Evolutionary conservation across 352 stramenopile genomes (phyloP).

Genomic region (Phytopythium oedochilum): DNA sequence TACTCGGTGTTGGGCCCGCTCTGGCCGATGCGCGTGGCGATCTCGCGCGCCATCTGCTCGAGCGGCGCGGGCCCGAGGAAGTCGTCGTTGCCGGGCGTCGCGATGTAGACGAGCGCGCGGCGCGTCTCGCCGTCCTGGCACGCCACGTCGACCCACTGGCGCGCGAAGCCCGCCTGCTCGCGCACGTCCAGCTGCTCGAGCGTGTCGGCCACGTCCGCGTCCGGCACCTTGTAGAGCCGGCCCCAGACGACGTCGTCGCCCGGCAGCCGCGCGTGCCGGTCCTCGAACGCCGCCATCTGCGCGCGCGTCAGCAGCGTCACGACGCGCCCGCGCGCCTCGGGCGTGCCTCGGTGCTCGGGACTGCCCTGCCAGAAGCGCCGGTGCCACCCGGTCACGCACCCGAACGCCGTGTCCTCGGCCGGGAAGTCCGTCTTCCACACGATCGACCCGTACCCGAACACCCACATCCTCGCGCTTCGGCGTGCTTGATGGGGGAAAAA

Average conservation of each 20-base stretch:
- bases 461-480: too few relatives aligned
- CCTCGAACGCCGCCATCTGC: constrained; percentile 35
- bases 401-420: constrained; percentile 30
- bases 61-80: constrained; percentile 53
- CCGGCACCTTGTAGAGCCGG: constrained; percentile 57
- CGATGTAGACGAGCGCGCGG: constrained; percentile 57
- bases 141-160: constrained; percentile 41
- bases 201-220: constrained; percentile 45
- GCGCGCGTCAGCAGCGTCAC: constrained; percentile 57
- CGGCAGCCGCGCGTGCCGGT: constrained; percentile 34
- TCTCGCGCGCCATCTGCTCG: constrained; percentile 50
- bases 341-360: constrained; percentile 58
- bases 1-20: constrained; percentile 64
- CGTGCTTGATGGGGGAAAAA: too few relatives aligned
- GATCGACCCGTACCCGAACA: constrained; percentile 50
- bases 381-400: constrained; percentile 58
- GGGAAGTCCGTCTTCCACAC: constrained; percentile 45
- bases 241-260: constrained; percentile 49
- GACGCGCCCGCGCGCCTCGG: constrained; percentile 44
- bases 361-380: constrained; percentile 77
- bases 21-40: constrained; percentile 34
- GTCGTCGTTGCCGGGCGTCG: constrained; percentile 48
- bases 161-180: constrained; percentile 59
- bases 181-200: constrained; percentile 63
- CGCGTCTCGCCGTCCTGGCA: constrained; percentile 43